phyloP scores from a whole-genome alignment of 805 yeast species.

The Metschnikowia koreensis region DNA sequence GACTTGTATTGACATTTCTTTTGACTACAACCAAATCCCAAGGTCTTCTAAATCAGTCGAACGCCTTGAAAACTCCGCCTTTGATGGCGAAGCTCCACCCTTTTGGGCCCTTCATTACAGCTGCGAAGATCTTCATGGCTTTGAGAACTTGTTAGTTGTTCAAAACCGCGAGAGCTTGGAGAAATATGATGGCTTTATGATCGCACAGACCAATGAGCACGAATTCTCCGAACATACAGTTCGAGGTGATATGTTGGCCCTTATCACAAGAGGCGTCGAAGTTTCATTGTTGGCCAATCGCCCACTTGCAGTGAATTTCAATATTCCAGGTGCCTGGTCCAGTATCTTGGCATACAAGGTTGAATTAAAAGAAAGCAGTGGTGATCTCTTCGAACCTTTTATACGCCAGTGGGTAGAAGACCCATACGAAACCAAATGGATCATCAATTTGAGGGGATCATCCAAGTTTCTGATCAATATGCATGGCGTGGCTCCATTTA shows the following conservation, averaged over 20 bases:
- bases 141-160: conserved; percentile 48
- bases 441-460: conserved; percentile 46
- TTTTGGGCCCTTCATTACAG: conserved; percentile 48
- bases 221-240: conserved; percentile 21
- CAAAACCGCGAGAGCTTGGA: conserved; percentile 28
- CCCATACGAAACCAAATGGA: conserved; percentile 81
- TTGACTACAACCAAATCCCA: conserved; percentile 40
- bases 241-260: conserved; percentile 34
- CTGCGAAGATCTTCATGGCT: conserved; percentile 37
- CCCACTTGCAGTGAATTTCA: conserved; percentile 46
- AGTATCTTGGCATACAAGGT: conserved; percentile 57
- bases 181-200: conserved; percentile 27
- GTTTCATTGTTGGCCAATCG: conserved; percentile 42
- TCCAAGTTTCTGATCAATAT: conserved; percentile 29
- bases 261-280: conserved; percentile 39
- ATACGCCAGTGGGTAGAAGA: conserved; percentile 63
- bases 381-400: conserved; percentile 52
- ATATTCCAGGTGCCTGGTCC: conserved; percentile 58
- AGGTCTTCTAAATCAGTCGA: conserved; percentile 39
- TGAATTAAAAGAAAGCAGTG: conserved; percentile 18
- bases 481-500: conserved; percentile 71
- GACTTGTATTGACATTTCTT: conserved; percentile 11
- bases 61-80: conserved; percentile 51
- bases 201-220: conserved; percentile 34
- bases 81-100: conserved; percentile 49